Conservation (phyloP, 805 yeast species). For the Starmerella stellata region DNA sequence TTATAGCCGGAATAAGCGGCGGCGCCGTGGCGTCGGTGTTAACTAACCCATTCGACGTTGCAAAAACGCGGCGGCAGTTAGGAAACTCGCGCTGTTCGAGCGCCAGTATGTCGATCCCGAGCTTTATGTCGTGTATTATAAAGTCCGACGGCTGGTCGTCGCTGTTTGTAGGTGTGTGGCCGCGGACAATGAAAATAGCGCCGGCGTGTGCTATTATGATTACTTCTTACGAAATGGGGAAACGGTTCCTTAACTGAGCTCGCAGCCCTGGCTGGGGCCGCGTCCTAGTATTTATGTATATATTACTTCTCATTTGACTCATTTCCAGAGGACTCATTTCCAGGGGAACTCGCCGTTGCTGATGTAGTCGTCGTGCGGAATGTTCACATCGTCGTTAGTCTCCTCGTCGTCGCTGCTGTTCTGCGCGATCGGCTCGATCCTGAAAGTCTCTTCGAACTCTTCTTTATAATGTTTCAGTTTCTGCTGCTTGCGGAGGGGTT, state of each 20-base stretch:
- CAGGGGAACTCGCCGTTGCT: too few relatives aligned
- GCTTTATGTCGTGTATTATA: conserved; percentile 43
- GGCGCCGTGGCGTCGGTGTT: conserved; percentile 71
- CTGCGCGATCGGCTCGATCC: too few relatives aligned
- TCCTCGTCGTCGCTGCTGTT: not conserved
- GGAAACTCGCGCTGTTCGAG: conserved; percentile 24
- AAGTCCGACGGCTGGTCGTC: conserved; percentile 63
- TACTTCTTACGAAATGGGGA: conserved; percentile 80
- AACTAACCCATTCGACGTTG: conserved; percentile 95
- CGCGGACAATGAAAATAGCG: conserved; percentile 77
- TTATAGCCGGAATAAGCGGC: conserved; percentile 64
- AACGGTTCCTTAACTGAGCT: conserved; percentile 32
- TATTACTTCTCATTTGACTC: too few relatives aligned
- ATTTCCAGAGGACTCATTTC: too few relatives aligned
- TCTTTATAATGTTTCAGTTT: too few relatives aligned
- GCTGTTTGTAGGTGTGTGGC: conserved; percentile 70
- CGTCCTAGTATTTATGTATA: too few relatives aligned
- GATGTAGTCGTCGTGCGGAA: not conserved
- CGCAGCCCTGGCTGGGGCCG: too few relatives aligned
- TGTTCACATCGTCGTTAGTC: not conserved
- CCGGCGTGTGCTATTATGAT: conserved; percentile 98
- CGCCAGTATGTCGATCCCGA: conserved; percentile 37
- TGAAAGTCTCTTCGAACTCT: too few relatives aligned
- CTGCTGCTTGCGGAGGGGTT: too few relatives aligned
- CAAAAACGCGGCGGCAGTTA: conserved; percentile 79